Evolutionary conservation across 352 stramenopile genomes (phyloP), one percentile per base, ranked within the genome.

Genomic region (Pythium sp.): DNA sequence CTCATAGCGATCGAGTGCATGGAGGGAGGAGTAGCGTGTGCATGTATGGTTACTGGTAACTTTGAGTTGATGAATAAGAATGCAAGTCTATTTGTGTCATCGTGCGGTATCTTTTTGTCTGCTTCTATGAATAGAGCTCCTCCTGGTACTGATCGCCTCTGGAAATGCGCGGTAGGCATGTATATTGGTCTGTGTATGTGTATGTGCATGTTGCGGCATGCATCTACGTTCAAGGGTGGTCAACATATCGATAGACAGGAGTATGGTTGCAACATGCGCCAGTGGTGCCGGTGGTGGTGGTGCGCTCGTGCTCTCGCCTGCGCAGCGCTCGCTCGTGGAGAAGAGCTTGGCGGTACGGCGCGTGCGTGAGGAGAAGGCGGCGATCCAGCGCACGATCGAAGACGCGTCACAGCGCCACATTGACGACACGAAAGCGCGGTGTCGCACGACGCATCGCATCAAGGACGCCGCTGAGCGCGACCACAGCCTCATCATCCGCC

Each of bases 401-500:
- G 67, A 71, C 11, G 62, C 71, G 1, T 56, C 66, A 30, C 68
- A 62, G 24, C 62, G 68, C 46, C 76, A 74, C 61, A 64, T 80
- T 22, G 70, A 79, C 18, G 75, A 81, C 51, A 73, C 73, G 47
- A 81, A 79, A 55, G 56, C 65, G 62, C 73, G 70, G 22, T 79
- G 75, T 59, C 66, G 68, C 28, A 30, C 62, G 47, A 70, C 70
- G 9, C 54, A 76, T 0, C 47, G 47, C 47, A 41, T 66, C 32
- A 47, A 72, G 38, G 57, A 70, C 24, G 68, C 58, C 3, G 28
- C 53, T 0, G 59, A 70, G 41, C 67, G 71, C 8, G 70, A 79
- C 54, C 80, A 75, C 36, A 76, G 74, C 11, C 73, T 91, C 34
- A 81, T 89, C 59, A 78, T 91, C 63, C 80, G 82, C 12, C 82